phyloP scores from a whole-genome alignment of 352 stramenopile species.

The Aphanomyces astaci region DNA sequence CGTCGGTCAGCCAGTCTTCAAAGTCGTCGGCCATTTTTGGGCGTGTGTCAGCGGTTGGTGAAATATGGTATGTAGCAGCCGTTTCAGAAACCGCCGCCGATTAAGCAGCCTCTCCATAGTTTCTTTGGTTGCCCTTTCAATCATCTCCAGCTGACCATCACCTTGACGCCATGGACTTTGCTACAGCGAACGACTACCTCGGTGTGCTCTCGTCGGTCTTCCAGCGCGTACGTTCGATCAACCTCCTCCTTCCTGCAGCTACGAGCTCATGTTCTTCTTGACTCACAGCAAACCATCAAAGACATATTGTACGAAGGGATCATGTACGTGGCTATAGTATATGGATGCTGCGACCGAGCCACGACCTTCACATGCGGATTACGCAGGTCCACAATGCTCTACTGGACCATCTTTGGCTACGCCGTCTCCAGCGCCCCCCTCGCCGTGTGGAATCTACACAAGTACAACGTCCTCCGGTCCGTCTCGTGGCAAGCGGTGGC shows the following conservation, averaged over 20 bases:
- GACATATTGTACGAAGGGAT: background rate
- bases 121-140: background rate
- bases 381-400: constrained; percentile 11
- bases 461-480: background rate
- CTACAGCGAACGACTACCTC: background rate
- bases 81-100: background rate
- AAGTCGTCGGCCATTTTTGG: background rate
- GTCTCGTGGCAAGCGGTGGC: background rate
- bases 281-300: background rate
- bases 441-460: constrained; percentile 4
- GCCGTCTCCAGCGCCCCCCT: background rate
- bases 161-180: background rate
- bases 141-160: background rate
- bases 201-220: background rate
- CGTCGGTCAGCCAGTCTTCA: background rate
- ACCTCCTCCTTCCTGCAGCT: background rate
- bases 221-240: background rate
- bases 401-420: constrained; percentile 12
- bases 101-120: background rate
- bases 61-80: too few species aligned
- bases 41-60: background rate
- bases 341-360: too few species aligned
- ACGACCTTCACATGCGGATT: too few species aligned
- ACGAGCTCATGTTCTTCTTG: background rate
- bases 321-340: background rate